Evolutionary conservation across 495 filamentous ascomycete species (phyloP).

Genomic region (Lophium mytilinum): DNA sequence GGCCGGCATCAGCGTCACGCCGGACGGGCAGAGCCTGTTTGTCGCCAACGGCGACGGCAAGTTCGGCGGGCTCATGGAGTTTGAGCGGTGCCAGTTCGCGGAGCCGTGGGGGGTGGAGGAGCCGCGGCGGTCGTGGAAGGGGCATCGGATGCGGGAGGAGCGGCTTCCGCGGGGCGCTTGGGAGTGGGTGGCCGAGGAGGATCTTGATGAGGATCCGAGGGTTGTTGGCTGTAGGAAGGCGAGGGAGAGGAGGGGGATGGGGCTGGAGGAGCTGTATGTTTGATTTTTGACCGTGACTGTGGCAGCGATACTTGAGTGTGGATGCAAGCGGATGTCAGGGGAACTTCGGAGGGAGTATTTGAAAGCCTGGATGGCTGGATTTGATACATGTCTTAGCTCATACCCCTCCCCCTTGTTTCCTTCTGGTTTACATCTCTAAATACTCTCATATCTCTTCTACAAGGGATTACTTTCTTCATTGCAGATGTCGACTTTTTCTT

Average conservation of each 20-base stretch:
- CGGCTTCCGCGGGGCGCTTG: not conserved
- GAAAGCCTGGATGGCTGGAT: no score
- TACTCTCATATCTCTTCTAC: no score
- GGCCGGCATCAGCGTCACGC: constrained; percentile 64
- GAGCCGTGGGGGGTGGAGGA: not conserved
- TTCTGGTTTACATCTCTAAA: no score
- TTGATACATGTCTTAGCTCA: no score
- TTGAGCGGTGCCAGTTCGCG: constrained; percentile 43
- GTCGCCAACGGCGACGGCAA: constrained; percentile 66
- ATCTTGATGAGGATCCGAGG: not conserved
- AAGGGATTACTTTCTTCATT: no score
- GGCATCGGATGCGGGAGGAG: not conserved
- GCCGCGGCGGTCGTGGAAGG: not conserved
- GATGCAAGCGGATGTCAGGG: no score
- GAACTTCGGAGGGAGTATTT: no score
- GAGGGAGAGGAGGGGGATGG: not conserved
- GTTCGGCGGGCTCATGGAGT: constrained; percentile 74
- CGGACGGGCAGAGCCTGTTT: constrained; percentile 62
- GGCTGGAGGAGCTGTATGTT: not conserved
- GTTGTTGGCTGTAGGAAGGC: not conserved
- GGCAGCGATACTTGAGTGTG: no score
- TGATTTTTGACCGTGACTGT: no score
- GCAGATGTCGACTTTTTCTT: no score
- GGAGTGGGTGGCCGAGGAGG: not conserved
- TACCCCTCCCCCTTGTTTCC: no score